Evolutionary conservation across 768 basidiomycete genomes (phyloP).

Genomic region (Tylopilus felleus): DNA sequence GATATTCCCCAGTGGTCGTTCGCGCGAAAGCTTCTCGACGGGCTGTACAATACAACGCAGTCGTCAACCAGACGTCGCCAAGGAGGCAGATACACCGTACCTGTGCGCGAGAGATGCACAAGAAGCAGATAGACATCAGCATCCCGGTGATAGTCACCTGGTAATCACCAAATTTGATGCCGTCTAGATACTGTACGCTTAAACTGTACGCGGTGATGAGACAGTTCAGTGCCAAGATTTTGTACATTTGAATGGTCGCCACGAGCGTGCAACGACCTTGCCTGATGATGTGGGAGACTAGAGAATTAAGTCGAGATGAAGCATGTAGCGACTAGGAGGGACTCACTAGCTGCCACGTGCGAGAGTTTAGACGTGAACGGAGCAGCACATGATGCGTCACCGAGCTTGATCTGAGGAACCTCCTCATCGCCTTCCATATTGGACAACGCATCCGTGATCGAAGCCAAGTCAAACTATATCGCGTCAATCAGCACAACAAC

Average conservation of each 20-base stretch:
- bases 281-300: constrained; percentile 95
- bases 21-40: constrained; percentile 91
- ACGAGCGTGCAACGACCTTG: constrained; percentile 99
- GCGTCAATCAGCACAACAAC: constrained; percentile 11
- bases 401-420: constrained; percentile 96
- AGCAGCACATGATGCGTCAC: constrained; percentile 98
- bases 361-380: constrained; percentile 98
- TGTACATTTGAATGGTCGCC: constrained; percentile 99
- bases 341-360: constrained; percentile 94
- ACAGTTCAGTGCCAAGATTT: constrained; percentile 96
- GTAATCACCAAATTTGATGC: constrained; percentile 99
- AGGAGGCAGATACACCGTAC: constrained; percentile 42
- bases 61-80: not conserved
- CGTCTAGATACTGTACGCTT: constrained; percentile 95
- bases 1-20: constrained; percentile 92
- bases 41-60: constrained; percentile 62
- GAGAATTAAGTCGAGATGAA: not conserved
- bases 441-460: constrained; percentile 81
- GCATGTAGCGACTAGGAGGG: not conserved
- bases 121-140: constrained; percentile 97
- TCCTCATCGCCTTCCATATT: constrained; percentile 95
- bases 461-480: constrained; percentile 67
- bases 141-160: constrained; percentile 92
- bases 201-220: constrained; percentile 98
- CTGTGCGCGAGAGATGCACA: constrained; percentile 97